These are phyloP conservation scores for Aspergillus calidoustus DNA, from an alignment of 2,329 filamentous ascomycete species.

Conservation along the genomic window DNA sequence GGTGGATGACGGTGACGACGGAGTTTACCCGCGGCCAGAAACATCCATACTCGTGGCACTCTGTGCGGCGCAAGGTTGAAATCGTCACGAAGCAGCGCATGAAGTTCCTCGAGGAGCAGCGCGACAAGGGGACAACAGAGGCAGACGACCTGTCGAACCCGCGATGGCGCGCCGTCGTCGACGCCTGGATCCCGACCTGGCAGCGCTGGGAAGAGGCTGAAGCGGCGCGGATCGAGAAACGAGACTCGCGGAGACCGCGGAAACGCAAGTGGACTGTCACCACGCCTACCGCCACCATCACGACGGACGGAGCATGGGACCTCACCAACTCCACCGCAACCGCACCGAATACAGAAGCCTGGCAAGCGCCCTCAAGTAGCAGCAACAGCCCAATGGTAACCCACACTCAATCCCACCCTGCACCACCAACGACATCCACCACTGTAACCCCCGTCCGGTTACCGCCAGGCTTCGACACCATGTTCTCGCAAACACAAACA, in stretches of 20 bases:
- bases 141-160: constrained; percentile 41
- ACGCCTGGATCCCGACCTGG: constrained; percentile 49
- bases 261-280: constrained; percentile 31
- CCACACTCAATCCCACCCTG: constrained; percentile 8
- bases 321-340: constrained; percentile 11
- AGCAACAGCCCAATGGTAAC: constrained; percentile 10
- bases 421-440: constrained; percentile 13
- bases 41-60: constrained; percentile 49
- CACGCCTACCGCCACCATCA: neutral
- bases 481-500: constrained; percentile 36
- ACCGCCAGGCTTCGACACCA: constrained; percentile 45
- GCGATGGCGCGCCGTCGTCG: constrained; percentile 44
- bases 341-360: neutral
- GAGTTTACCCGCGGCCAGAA: constrained; percentile 45
- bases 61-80: constrained; percentile 48
- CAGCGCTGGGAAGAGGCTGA: constrained; percentile 45
- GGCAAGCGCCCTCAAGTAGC: constrained; percentile 15
- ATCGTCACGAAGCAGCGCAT: constrained; percentile 47
- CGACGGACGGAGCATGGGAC: constrained; percentile 16
- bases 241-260: constrained; percentile 40
- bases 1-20: constrained; percentile 45
- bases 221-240: constrained; percentile 41
- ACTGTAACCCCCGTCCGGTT: constrained; percentile 33
- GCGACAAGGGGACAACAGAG: constrained; percentile 30
- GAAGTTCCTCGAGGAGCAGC: constrained; percentile 43